Evolutionary conservation across 768 basidiomycete genomes (phyloP), one percentile per base, ranked within the genome.

Genomic region (Phlebiopsis flavidoalba): DNA sequence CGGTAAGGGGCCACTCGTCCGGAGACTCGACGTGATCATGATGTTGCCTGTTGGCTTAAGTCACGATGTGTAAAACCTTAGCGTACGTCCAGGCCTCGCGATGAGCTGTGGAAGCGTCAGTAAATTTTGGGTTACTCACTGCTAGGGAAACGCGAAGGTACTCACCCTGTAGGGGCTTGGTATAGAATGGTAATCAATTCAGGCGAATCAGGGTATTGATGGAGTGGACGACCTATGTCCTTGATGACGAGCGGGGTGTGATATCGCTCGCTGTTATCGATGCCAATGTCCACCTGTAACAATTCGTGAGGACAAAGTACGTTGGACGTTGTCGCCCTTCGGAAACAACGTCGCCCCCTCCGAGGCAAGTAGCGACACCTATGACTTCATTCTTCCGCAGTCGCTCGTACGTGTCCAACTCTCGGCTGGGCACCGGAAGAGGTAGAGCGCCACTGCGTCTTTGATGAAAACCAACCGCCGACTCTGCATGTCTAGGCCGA

Each of bases 381-480:
- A 2, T 4, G 11, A 59, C 58, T 4, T 21, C 21, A 2, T 17
- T 2, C 33, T 43, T 10, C 17, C 51, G 26, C n/a, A 59, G 35
- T 1, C 37, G 37, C 21, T 8, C 26, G 58, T 59, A 59, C 2
- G 40, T 36, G 1, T 59, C 58, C 3, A 51, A n/a, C 21, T 59
- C 58, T 35, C 2, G 26, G 52, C n/a, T n/a, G 33, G 40, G 17
- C 35, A 5, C 50, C 48, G 17, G 49, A 22, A n/a, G 46, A 49
- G 11, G 10, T 3, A 8, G 60, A 33, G 11, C 61, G 48, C 64
- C 64, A 63, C 35, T 24, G 36, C n/a, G 53, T 65, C 64, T 36
- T 65, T 65, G 45, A 65, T 24, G 40, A 65, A 65, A 11, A 37
- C 24, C n/a, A 63, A 45, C 31, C 36, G 17, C 21, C 47, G 12